Percentiles rank a stretch among this genome's conserved stretches.
Conservation (phyloP, 495 filamentous ascomycete genomes). For the Lichina pygmaea region DNA sequence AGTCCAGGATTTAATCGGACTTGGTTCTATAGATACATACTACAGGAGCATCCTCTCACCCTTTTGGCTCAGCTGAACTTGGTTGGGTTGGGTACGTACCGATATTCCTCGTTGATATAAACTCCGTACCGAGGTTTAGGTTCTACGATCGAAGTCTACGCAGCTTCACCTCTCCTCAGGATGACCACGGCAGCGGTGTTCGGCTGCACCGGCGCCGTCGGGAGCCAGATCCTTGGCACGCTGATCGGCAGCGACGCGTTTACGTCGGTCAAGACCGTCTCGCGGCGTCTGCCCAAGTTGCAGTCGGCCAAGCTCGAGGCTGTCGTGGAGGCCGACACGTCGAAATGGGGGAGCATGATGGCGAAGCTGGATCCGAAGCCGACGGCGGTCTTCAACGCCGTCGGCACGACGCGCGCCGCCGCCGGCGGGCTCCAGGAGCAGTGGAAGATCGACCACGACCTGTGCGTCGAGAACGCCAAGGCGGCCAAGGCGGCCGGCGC, state of each 20-base stretch:
- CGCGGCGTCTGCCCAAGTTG: conserved; percentile 15
- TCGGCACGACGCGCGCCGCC: conserved; percentile 18
- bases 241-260: conserved; percentile 19
- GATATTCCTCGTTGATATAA: no score
- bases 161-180: not conserved
- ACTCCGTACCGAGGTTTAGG: no score
- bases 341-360: conserved; percentile 13
- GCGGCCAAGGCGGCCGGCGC: conserved; percentile 23
- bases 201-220: conserved; percentile 29
- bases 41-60: no score
- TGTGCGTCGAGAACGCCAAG: conserved; percentile 18
- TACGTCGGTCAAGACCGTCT: conserved; percentile 26
- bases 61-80: no score
- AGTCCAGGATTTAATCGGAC: no score
- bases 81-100: no score
- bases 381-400: conserved; percentile 19
- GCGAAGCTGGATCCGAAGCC: conserved; percentile 13
- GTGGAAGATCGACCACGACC: conserved; percentile 23
- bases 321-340: conserved; percentile 5
- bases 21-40: no score
- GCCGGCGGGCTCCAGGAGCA: conserved; percentile 21
- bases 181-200: conserved; percentile 22
- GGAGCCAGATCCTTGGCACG: conserved; percentile 26
- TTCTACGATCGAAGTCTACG: no score
- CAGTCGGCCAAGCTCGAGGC: conserved; percentile 1